A percentile compares a stretch with the other conserved stretches of the same genome.
Conservation (phyloP, 306 rosid species). For the Glycyrrhiza uralensis region DNA sequence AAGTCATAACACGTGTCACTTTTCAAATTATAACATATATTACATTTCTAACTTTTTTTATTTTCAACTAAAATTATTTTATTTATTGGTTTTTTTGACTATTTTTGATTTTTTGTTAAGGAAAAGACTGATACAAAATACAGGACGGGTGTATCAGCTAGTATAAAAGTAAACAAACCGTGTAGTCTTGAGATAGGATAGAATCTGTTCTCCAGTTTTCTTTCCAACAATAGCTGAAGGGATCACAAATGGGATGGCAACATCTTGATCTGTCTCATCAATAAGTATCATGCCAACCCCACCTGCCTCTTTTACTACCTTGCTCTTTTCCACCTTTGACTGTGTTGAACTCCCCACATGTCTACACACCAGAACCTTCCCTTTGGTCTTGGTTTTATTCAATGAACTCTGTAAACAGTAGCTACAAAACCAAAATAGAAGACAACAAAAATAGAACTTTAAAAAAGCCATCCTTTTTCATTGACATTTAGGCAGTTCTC, state of each 20-base stretch:
- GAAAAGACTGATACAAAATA: no score
- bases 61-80: no score
- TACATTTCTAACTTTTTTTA: no score
- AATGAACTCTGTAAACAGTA: constrained; percentile 80
- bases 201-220: constrained; percentile 45
- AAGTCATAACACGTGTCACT: no score
- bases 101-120: no score
- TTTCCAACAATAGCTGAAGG: constrained; percentile 76
- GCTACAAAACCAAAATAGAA: constrained; percentile 36
- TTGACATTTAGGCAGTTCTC: constrained; percentile 17
- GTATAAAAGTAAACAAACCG: constrained; percentile 61
- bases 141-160: no score
- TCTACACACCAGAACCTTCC: constrained; percentile 78
- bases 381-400: constrained; percentile 69
- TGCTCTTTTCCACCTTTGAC: constrained; percentile 70
- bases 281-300: constrained; percentile 80
- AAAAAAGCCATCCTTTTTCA: constrained; percentile 16
- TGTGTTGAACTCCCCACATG: constrained; percentile 69
- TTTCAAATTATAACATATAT: no score
- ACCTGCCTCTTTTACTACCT: constrained; percentile 66
- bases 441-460: constrained; percentile 15
- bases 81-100: no score
- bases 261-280: constrained; percentile 59
- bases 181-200: constrained; percentile 49
- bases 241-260: constrained; percentile 71